Evolutionary conservation across 352 stramenopile genomes (phyloP).

Genomic region (Globisporangium recalcitrans): DNA sequence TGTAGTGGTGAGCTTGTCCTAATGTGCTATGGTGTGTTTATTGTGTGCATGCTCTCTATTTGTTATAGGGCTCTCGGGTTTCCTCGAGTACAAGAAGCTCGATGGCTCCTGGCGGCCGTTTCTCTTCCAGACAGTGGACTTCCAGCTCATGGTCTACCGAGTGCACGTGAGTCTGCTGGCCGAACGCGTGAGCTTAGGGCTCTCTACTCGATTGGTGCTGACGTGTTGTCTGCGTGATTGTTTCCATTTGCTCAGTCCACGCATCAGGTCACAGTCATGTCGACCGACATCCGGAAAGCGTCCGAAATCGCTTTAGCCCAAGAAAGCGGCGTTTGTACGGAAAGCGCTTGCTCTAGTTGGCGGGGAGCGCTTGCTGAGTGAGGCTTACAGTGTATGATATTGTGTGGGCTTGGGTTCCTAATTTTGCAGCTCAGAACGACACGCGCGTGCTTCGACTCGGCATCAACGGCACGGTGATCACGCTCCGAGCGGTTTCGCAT

Average conservation of each 20-base stretch:
- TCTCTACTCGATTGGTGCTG: background rate
- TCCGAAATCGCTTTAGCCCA: constrained; percentile 43
- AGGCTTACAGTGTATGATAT: background rate
- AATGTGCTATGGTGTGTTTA: background rate
- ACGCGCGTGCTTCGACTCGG: constrained; percentile 47
- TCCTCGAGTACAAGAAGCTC: constrained; percentile 67
- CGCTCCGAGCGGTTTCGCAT: constrained; percentile 60
- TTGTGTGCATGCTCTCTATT: background rate
- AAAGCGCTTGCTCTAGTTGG: too few relatives aligned
- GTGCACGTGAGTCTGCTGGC: constrained; percentile 41
- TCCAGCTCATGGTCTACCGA: constrained; percentile 63
- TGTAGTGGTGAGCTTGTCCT: background rate
- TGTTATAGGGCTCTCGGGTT: constrained; percentile 33
- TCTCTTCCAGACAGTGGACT: constrained; percentile 70
- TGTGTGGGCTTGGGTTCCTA: background rate
- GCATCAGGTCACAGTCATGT: constrained; percentile 69
- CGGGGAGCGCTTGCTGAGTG: too few relatives aligned
- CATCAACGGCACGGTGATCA: constrained; percentile 65
- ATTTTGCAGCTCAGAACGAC: constrained; percentile 21
- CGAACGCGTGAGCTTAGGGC: background rate
- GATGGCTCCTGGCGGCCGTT: constrained; percentile 72
- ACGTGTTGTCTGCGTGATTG: background rate
- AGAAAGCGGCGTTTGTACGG: constrained; percentile 8
- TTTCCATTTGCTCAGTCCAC: constrained; percentile 38
- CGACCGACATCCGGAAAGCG: constrained; percentile 57